These are phyloP conservation scores for Colletotrichum australisinense DNA, from an alignment of 2,329 filamentous ascomycete species.

Conservation along the genomic window DNA sequence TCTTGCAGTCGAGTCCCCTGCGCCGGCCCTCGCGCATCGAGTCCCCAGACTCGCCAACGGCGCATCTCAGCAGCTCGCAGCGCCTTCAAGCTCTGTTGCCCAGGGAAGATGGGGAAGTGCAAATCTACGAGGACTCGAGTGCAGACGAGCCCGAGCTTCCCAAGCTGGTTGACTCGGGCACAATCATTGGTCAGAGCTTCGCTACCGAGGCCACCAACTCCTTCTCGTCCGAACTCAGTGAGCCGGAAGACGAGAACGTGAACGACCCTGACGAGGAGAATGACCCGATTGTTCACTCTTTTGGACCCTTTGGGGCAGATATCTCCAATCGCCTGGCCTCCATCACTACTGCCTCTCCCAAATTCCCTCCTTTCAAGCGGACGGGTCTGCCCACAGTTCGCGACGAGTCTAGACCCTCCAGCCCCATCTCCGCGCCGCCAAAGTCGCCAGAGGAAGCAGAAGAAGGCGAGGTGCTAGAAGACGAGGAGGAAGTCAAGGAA, in stretches of 20 bases:
- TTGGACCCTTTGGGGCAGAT: conserved; percentile 89
- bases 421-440: conserved; percentile 26
- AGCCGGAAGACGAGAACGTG: conserved; percentile 55
- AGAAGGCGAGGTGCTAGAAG: conserved; percentile 24
- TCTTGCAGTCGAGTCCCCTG: conserved; percentile 72
- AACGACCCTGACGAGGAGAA: conserved; percentile 88
- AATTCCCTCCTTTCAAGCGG: conserved; percentile 46
- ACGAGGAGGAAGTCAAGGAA: conserved; percentile 20
- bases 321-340: conserved; percentile 85
- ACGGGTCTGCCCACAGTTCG: conserved; percentile 13
- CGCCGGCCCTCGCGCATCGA: conserved; percentile 68
- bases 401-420: conserved; percentile 27
- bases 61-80: conserved; percentile 55
- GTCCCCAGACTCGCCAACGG: conserved; percentile 77
- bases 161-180: conserved; percentile 37
- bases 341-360: conserved; percentile 77
- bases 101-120: conserved; percentile 35
- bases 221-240: conserved; percentile 69
- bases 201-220: conserved; percentile 62
- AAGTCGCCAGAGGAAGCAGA: conserved; percentile 20
- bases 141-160: conserved; percentile 51
- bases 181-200: conserved; percentile 55
- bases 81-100: conserved; percentile 58
- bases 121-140: conserved; percentile 39
- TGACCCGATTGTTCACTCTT: conserved; percentile 91